Conservation (phyloP, 176 grass and related monocot genomes). For the Oryza longistaminata region DNA sequence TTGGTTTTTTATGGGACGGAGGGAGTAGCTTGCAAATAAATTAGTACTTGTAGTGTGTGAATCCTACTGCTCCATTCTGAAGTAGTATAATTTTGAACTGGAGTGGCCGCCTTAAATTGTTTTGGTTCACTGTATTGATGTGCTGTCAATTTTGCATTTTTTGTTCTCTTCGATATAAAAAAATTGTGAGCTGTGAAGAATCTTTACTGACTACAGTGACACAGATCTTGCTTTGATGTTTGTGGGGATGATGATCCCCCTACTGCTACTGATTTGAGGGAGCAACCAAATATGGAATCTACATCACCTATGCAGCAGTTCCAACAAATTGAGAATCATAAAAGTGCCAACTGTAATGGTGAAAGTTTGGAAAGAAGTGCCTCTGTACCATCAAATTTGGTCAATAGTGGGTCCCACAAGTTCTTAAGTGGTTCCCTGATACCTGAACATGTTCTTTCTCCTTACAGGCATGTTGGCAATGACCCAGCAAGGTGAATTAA, state of each 20-base stretch:
- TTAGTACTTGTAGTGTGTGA: slow-evolving; percentile 17
- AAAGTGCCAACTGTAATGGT: slow-evolving; percentile 49
- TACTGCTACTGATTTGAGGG: slow-evolving; percentile 43
- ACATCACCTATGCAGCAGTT: slow-evolving; percentile 49
- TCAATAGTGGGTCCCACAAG: slow-evolving; percentile 47
- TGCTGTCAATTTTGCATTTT: slow-evolving; percentile 22
- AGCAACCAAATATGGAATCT: slow-evolving; percentile 40
- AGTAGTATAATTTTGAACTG: slow-evolving; percentile 11
- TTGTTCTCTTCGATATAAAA: slow-evolving; percentile 20
- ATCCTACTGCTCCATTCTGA: background rate
- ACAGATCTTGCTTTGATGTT: slow-evolving; percentile 91
- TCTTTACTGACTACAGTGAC: slow-evolving; percentile 38
- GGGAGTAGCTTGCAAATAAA: slow-evolving; percentile 6
- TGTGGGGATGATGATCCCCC: slow-evolving; percentile 55
- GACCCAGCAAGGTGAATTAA: slow-evolving; percentile 56
- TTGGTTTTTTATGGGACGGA: too few relatives aligned
- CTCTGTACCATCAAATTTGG: slow-evolving; percentile 58
- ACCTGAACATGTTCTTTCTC: slow-evolving; percentile 78
- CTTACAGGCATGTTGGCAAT: slow-evolving; percentile 48
- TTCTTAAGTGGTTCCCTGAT: slow-evolving; percentile 81
- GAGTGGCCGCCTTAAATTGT: background rate
- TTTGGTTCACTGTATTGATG: slow-evolving; percentile 10
- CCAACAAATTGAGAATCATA: slow-evolving; percentile 37
- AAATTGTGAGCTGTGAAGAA: slow-evolving; percentile 32
- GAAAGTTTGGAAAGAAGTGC: slow-evolving; percentile 69